phyloP scores from a whole-genome alignment of 1,139 yeast genomes.

The Diutina pseudorugosa region DNA sequence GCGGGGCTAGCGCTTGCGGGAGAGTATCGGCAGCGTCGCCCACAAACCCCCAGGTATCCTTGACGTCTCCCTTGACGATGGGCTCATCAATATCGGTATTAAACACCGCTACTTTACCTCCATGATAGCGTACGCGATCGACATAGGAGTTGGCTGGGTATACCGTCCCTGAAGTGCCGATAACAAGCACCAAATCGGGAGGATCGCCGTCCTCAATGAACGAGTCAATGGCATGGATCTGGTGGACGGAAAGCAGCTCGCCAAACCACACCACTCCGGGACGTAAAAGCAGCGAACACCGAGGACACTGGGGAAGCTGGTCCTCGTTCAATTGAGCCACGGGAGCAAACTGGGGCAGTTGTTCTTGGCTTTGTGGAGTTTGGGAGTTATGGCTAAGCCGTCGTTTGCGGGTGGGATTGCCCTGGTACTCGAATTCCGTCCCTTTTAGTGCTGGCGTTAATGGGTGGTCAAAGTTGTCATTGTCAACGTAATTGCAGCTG shows the following conservation, averaged over 20 bases:
- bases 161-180: constrained; percentile 76
- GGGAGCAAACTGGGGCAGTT: constrained; percentile 14
- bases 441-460: constrained; percentile 43
- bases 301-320: constrained; percentile 69
- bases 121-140: constrained; percentile 56
- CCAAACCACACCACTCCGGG: constrained; percentile 96
- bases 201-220: constrained; percentile 42
- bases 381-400: constrained; percentile 4
- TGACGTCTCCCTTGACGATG: constrained; percentile 26
- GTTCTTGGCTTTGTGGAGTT: background rate
- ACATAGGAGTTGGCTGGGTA: constrained; percentile 92
- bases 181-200: constrained; percentile 66
- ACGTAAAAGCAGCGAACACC: constrained; percentile 47
- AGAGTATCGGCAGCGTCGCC: constrained; percentile 73
- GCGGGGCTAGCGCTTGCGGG: constrained; percentile 54
- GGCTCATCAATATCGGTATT: constrained; percentile 50
- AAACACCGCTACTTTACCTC: constrained; percentile 78
- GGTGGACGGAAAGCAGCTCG: constrained; percentile 57
- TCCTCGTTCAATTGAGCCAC: constrained; percentile 32
- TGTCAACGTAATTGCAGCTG: constrained; percentile 49
- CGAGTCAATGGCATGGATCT: constrained; percentile 55
- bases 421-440: constrained; percentile 18
- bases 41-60: constrained; percentile 53
- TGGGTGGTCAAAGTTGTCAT: constrained; percentile 46
- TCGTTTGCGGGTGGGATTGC: constrained; percentile 8